Evolutionary conservation across 129 eudicot genomes (phyloP).

Genomic region (Flaveria bidentis): DNA sequence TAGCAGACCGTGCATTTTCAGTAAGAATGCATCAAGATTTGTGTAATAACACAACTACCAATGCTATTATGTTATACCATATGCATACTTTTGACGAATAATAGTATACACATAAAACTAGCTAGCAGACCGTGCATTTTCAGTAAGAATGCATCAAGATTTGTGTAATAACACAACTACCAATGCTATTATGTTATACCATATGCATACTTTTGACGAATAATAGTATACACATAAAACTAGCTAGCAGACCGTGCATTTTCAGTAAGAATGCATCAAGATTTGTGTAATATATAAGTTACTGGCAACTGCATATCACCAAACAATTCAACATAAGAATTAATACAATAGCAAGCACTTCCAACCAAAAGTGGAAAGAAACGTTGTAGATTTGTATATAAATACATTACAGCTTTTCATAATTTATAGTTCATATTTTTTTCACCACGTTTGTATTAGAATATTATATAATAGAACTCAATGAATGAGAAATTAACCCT

Average conservation of each 20-base stretch:
- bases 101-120: not conserved
- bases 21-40: constrained; percentile 11
- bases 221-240: not conserved
- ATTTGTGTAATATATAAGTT: not conserved
- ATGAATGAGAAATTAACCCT: not conserved
- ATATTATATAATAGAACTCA: not conserved
- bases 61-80: constrained; percentile 18
- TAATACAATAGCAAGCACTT: constrained; percentile 5
- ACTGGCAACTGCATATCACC: constrained; percentile 1
- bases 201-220: not conserved
- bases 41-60: constrained; percentile 14
- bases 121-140: constrained; percentile 6
- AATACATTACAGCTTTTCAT: not conserved
- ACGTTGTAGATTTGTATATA: not conserved
- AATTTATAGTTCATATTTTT: constrained; percentile 6
- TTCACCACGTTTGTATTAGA: not conserved
- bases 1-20: not conserved
- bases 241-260: constrained; percentile 3
- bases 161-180: constrained; percentile 15
- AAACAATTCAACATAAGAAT: constrained; percentile 18
- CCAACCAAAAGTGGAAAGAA: constrained; percentile 9
- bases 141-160: constrained; percentile 6
- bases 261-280: constrained; percentile 6
- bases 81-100: not conserved
- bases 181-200: constrained; percentile 20